These are phyloP conservation scores for Fomitopsis betulina DNA, from an alignment of 1,284 basidiomycete species.

Conservation along the genomic window DNA sequence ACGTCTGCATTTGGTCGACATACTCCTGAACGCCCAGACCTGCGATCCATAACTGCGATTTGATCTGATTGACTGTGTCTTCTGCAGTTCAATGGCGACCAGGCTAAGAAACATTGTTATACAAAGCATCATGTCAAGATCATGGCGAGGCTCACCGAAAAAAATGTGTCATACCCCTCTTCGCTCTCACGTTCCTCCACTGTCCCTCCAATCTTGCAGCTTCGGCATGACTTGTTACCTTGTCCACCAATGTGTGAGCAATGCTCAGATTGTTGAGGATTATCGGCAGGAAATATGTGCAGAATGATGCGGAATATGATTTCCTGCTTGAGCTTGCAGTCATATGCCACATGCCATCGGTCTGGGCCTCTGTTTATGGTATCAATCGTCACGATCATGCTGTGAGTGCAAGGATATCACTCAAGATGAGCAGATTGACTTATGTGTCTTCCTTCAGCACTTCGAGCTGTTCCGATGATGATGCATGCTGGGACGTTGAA, in stretches of 20 bases:
- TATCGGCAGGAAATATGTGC: slow-evolving; percentile 33
- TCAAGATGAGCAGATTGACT: neutral
- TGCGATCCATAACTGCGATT: slow-evolving; percentile 20
- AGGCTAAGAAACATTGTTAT: too few species aligned
- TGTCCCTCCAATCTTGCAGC: slow-evolving; percentile 20
- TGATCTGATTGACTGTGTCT: slow-evolving; percentile 17
- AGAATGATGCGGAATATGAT: slow-evolving; percentile 28
- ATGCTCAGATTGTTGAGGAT: slow-evolving; percentile 40
- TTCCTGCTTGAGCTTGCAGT: slow-evolving; percentile 19
- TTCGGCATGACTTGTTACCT: slow-evolving; percentile 34
- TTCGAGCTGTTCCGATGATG: neutral
- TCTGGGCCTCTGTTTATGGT: neutral
- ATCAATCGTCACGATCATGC: neutral
- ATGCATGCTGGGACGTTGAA: slow-evolving; percentile 12
- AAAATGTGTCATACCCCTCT: slow-evolving; percentile 26
- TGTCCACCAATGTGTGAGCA: slow-evolving; percentile 34
- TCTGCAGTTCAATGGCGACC: slow-evolving; percentile 10
- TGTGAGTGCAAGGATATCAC: neutral
- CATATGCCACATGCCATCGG: slow-evolving; percentile 25
- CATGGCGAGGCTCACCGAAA: slow-evolving; percentile 12
- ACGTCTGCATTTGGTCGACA: slow-evolving; percentile 18
- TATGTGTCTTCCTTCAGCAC: neutral
- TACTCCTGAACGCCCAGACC: slow-evolving; percentile 11
- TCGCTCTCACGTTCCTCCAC: slow-evolving; percentile 19
- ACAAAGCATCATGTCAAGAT: too few species aligned